A percentile compares a stretch with the other conserved stretches of the same genome.
Conservation (phyloP, 331 rosid species). For the Acacia concinna region DNA sequence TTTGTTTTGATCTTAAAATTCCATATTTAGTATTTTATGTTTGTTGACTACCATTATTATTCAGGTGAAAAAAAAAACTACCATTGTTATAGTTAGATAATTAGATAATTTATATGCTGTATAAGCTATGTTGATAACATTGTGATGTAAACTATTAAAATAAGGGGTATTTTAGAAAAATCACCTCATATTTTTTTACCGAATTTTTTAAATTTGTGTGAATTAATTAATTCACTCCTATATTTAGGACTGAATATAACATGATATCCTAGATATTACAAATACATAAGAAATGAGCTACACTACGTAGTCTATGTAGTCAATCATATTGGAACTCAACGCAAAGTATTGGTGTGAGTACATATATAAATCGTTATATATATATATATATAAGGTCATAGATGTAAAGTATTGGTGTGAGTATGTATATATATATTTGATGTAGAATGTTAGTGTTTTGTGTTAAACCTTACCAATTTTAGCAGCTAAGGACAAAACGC, state of each 20-base stretch:
- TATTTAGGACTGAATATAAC: background rate
- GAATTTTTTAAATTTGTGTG: background rate
- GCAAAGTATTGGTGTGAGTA: too few species aligned
- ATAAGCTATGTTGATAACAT: background rate
- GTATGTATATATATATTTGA: too few species aligned
- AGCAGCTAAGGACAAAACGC: background rate
- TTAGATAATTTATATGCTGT: background rate
- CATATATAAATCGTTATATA: too few species aligned
- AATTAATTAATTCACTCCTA: background rate
- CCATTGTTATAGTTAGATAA: too few species aligned
- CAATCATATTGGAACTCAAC: too few species aligned
- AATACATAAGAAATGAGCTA: background rate
- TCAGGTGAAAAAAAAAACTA: too few species aligned
- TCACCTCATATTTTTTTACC: background rate
- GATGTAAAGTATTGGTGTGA: too few species aligned
- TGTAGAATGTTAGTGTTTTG: too few species aligned
- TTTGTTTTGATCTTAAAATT: background rate
- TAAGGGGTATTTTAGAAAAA: background rate
- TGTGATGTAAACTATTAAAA: background rate
- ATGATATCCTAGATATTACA: background rate
- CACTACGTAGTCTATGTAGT: too few species aligned
- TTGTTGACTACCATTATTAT: background rate
- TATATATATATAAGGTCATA: too few species aligned
- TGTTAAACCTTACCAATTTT: background rate
- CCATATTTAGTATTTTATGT: background rate